Evolutionary conservation across 2,329 filamentous ascomycete genomes (phyloP).

Genomic region (Penicillium sp.): DNA sequence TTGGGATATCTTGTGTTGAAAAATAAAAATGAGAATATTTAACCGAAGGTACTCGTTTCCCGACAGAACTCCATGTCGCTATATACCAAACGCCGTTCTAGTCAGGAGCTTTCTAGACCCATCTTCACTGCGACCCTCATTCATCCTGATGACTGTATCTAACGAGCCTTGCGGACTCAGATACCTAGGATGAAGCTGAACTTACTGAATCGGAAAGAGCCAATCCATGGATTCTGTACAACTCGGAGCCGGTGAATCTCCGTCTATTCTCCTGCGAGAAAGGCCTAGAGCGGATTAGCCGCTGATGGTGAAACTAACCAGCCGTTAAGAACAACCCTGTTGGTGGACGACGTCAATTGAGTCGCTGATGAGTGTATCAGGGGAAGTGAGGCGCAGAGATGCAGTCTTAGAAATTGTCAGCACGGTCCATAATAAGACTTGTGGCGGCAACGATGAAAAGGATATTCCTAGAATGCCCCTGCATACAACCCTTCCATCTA

Average conservation of each 20-base stretch:
- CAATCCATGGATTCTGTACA: constrained; percentile 19
- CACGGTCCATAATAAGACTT: constrained; percentile 6
- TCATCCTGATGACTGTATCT: constrained; percentile 25
- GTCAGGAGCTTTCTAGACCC: constrained; percentile 1
- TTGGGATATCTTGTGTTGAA: not conserved
- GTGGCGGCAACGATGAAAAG: constrained; percentile 9
- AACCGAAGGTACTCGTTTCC: not conserved
- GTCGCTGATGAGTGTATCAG: not conserved
- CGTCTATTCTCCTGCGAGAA: not conserved
- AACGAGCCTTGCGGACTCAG: constrained; percentile 21
- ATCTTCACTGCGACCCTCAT: not conserved
- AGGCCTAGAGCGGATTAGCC: not conserved
- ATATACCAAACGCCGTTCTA: constrained; percentile 20
- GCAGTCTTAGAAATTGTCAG: constrained; percentile 18
- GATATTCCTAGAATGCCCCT: constrained; percentile 10
- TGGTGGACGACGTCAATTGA: not conserved
- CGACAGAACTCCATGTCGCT: constrained; percentile 14
- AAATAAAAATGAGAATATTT: not conserved
- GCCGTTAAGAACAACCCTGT: not conserved
- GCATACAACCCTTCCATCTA: not conserved
- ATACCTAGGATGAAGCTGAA: constrained; percentile 16
- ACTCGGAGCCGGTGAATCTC: constrained; percentile 8
- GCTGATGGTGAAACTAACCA: not conserved
- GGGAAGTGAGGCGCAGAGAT: not conserved
- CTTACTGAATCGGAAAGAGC: constrained; percentile 9